These are phyloP conservation scores for Podila minutissima DNA, from an alignment of 192 early-diverging fungal species.

Conservation along the genomic window DNA sequence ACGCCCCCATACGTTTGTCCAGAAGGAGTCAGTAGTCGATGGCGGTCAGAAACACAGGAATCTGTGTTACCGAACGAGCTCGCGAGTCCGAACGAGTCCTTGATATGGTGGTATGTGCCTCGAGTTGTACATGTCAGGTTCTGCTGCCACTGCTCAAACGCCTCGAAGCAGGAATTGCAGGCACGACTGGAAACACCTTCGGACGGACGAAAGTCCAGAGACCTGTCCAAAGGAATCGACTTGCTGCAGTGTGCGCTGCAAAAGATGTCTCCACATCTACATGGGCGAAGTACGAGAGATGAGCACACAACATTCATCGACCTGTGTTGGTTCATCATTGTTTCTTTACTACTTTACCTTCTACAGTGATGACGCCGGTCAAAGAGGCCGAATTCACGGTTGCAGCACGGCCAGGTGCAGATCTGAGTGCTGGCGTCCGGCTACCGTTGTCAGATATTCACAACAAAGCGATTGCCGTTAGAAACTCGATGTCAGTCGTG, in stretches of 20 bases:
- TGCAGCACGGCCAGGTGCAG: not conserved
- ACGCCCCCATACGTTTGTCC: not conserved
- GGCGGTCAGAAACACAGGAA: not conserved
- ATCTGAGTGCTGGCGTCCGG: not conserved
- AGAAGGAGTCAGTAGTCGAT: not conserved
- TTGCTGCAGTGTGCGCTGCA: not conserved
- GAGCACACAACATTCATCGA: too few species aligned
- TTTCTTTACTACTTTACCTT: not conserved
- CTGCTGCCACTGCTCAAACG: constrained; percentile 1
- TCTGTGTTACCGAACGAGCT: too few species aligned
- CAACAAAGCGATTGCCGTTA: not conserved
- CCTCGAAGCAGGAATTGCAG: not conserved
- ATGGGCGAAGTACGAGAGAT: not conserved
- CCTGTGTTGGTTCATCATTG: too few species aligned
- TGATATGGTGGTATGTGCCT: not conserved
- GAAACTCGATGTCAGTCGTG: not conserved
- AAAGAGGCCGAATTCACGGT: not conserved
- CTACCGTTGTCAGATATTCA: not conserved
- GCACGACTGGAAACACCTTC: not conserved
- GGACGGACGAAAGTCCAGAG: not conserved
- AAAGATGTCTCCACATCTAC: constrained; percentile 7
- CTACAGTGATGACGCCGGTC: constrained; percentile 3
- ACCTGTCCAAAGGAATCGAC: not conserved
- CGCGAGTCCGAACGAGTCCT: too few species aligned
- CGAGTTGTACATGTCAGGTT: not conserved